phyloP scores from a whole-genome alignment of 1,284 basidiomycete species.

The Leccinum griseonigrum region DNA sequence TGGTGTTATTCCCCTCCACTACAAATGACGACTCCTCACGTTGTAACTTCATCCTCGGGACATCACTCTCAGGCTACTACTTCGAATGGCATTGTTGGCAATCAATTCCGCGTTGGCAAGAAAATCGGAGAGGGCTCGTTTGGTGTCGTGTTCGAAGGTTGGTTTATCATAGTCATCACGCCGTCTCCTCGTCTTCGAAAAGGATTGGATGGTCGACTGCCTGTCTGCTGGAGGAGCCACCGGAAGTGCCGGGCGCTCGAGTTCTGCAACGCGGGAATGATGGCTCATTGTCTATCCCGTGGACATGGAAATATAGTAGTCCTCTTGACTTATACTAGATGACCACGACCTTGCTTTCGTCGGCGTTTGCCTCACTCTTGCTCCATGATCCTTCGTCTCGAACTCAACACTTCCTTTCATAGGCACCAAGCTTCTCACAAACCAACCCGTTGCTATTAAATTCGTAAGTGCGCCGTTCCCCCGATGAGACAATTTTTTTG shows the following conservation, averaged over 20 bases:
- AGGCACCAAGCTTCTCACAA: slow-evolving; percentile 89
- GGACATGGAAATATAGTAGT: slow-evolving; percentile 7
- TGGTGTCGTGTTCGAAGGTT: slow-evolving; percentile 81
- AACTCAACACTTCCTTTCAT: slow-evolving; percentile 17
- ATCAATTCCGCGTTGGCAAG: slow-evolving; percentile 78
- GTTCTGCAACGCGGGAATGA: slow-evolving; percentile 4
- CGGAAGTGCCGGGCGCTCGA: slow-evolving; percentile 18
- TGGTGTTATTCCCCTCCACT: slow-evolving; percentile 21
- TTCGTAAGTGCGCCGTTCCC: slow-evolving; percentile 62
- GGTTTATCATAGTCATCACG: slow-evolving; percentile 12
- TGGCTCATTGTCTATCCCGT: slow-evolving; percentile 2
- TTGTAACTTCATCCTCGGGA: slow-evolving; percentile 67
- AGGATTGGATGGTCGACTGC: slow-evolving; percentile 2
- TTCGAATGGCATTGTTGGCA: slow-evolving; percentile 71
- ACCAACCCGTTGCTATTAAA: slow-evolving; percentile 95
- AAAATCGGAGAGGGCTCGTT: slow-evolving; percentile 88
- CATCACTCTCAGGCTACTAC: slow-evolving; percentile 58
- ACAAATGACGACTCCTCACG: slow-evolving; percentile 72
- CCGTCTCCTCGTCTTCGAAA: slow-evolving; percentile 1
- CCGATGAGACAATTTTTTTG: slow-evolving; percentile 13
- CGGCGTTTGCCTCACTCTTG: slow-evolving; percentile 8
- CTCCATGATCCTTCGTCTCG: slow-evolving; percentile 3
- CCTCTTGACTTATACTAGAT: slow-evolving; percentile 7
- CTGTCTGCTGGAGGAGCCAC: slow-evolving; percentile 3
- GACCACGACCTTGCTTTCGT: not conserved